A percentile compares a stretch with the other conserved stretches of the same genome.
Evolutionary conservation across 768 basidiomycete species (phyloP).

Genomic region (Tylopilus plumbeoviolaceoides): DNA sequence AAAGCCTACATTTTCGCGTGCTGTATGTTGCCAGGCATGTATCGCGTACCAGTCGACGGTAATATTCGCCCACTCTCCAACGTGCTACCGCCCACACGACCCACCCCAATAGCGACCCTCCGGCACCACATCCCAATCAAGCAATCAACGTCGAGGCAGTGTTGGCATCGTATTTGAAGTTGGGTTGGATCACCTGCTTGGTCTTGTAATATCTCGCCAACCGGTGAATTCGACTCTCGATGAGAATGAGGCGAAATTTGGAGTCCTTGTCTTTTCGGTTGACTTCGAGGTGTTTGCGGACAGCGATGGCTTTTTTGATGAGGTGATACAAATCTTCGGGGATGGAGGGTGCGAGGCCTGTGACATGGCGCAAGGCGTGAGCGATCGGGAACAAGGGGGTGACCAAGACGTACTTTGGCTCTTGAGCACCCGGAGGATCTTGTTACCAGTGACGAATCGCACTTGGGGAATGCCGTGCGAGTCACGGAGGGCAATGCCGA

Average conservation of each 20-base stretch:
- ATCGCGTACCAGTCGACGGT: background rate
- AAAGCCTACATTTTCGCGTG: slow-evolving; percentile 21
- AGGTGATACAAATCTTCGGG: slow-evolving; percentile 99
- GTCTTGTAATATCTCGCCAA: slow-evolving; percentile 99
- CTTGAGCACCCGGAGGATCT: slow-evolving; percentile 98
- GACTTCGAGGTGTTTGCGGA: slow-evolving; percentile 96
- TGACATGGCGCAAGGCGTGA: background rate
- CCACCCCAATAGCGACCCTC: background rate
- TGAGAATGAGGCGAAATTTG: slow-evolving; percentile 93
- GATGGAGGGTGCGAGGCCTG: slow-evolving; percentile 94
- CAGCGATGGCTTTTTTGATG: slow-evolving; percentile 99
- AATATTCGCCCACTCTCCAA: background rate
- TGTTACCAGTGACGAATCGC: slow-evolving; percentile 98
- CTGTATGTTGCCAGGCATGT: slow-evolving; percentile 7
- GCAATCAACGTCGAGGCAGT: slow-evolving; percentile 92
- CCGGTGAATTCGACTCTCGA: slow-evolving; percentile 98
- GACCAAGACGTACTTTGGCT: slow-evolving; percentile 67
- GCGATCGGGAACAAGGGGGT: background rate
- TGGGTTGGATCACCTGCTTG: slow-evolving; percentile 95
- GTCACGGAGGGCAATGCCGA: slow-evolving; percentile 97
- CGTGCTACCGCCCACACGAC: background rate
- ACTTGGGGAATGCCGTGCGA: slow-evolving; percentile 98
- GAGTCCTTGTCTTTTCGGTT: slow-evolving; percentile 99
- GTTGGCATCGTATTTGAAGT: slow-evolving; percentile 97
- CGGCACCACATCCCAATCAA: slow-evolving; percentile 34